A percentile compares a stretch with the other conserved stretches of the same genome.
phyloP scores from a whole-genome alignment of 2,329 filamentous ascomycete genomes.

The Penicillium fuscoglaucum region DNA sequence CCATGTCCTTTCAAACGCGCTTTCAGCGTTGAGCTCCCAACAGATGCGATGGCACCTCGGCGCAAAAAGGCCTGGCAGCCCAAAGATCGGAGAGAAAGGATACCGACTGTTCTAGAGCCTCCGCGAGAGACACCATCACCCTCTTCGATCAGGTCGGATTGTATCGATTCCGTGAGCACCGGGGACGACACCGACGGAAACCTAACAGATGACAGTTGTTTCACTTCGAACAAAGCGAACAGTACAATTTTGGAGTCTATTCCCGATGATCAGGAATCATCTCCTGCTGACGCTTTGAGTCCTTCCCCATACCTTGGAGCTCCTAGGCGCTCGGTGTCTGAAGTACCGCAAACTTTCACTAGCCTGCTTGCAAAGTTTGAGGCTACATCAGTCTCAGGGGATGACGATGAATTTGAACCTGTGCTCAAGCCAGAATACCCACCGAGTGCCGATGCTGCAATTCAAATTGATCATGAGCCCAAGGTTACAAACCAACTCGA shows the following conservation, averaged over 20 bases:
- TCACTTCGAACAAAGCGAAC: conserved; percentile 27
- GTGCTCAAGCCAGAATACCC: neutral
- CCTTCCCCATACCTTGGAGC: conserved; percentile 13
- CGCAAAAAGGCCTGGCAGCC: conserved; percentile 71
- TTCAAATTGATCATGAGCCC: neutral
- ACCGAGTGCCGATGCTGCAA: neutral
- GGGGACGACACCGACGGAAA: conserved; percentile 37
- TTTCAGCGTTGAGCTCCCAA: conserved; percentile 73
- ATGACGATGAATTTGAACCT: neutral
- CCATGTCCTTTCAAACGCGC: conserved; percentile 78
- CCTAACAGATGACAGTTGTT: conserved; percentile 34
- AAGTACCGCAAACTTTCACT: conserved; percentile 36
- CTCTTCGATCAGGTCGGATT: conserved; percentile 17
- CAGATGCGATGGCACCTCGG: conserved; percentile 63
- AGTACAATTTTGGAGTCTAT: conserved; percentile 28
- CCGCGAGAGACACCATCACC: conserved; percentile 11
- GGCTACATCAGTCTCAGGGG: conserved; percentile 21
- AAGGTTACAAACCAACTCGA: neutral
- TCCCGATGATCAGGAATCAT: conserved; percentile 20
- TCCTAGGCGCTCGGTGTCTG: conserved; percentile 28
- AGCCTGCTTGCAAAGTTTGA: conserved; percentile 43
- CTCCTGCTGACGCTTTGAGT: conserved; percentile 7
- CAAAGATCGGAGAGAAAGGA: conserved; percentile 49
- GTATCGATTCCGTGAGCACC: conserved; percentile 29
- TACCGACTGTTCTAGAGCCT: conserved; percentile 20